Evolutionary conservation across 331 rosid genomes (phyloP).

Genomic region (Rhamnella rubrinervis): DNA sequence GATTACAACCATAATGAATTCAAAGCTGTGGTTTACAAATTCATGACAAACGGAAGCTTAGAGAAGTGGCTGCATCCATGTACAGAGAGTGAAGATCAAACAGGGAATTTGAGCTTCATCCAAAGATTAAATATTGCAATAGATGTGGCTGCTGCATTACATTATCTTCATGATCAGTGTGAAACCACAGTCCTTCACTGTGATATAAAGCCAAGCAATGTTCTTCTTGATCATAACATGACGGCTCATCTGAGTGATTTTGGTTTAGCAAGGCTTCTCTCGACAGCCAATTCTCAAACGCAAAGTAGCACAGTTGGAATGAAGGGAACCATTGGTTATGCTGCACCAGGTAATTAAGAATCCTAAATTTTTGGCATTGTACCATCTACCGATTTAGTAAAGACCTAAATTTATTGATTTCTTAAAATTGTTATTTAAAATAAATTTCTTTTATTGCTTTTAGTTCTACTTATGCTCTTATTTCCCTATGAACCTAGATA

Average conservation of each 20-base stretch:
- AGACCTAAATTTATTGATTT: too few relatives aligned
- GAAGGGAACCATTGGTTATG: constrained; percentile 13
- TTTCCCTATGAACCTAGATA: too few relatives aligned
- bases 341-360: neutral
- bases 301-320: neutral
- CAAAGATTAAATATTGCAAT: too few relatives aligned
- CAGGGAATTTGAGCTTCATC: too few relatives aligned
- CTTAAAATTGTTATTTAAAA: too few relatives aligned
- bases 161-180: too few relatives aligned
- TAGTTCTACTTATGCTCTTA: too few relatives aligned
- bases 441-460: too few relatives aligned
- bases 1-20: constrained; percentile 15
- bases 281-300: neutral
- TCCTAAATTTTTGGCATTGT: too few relatives aligned
- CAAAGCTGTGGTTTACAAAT: constrained; percentile 22
- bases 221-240: constrained; percentile 22
- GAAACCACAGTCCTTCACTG: constrained; percentile 8
- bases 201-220: constrained; percentile 25
- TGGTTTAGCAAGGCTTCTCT: constrained; percentile 19
- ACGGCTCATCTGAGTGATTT: constrained; percentile 20
- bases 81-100: too few relatives aligned
- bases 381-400: too few relatives aligned
- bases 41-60: constrained; percentile 27
- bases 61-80: constrained; percentile 17
- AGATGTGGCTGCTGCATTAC: neutral